Base-by-base conservation (phyloP, 768 basidiomycete genomes). In the Pluteus cervinus region DNA sequence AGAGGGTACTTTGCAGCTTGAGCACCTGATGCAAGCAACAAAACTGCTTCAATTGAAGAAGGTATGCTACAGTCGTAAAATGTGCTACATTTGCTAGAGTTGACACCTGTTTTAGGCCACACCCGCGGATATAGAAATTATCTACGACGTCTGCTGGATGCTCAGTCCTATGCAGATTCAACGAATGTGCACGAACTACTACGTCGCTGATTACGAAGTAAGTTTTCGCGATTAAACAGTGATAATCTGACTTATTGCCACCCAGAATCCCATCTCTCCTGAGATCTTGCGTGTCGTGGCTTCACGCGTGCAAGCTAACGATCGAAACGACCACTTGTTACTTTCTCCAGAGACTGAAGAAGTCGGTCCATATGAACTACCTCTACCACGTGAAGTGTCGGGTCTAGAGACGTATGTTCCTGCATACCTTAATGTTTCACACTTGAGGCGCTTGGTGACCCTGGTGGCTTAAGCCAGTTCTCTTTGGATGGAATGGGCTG, bases 121-220 rank as follows among this genome's bases (percentile, higher is more conserved):
- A 3, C 75, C 88, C 23, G 84, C 86, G 16, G 96, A 98, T 56
- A 96, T 99, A 44, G 93, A 98, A 63, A 98, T 98, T 53, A 94
- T 99, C 51, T 98, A 96, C 58, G 90, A 93, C 54, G 94, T 99
- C 44, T 98, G 94, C 70, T 98, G 96, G 94, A 98, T 98, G 86
- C 71, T 99, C 30, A 97, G 91, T 46, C 96, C 96, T 2, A 93
- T 93, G 63, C 96, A 99, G 61, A 98, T 99, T 47, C 96, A 98
- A 66, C 85, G 96, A 57, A 92, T 99, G 81, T 97, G 96, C 61
- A 90, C 88, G 41, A 94, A 94, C 60, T 97, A 98, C 65, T 97
- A 96, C 55, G 93, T 94, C 44, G 96, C 94, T 31, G 96, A 98
- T 64, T 99, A 98, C 58, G 96, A 99, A 78, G 91, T 90, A 49